A percentile compares a stretch with the other conserved stretches of the same genome.
These are phyloP conservation scores for Furcasterigmium furcatum DNA, from an alignment of 2,329 filamentous ascomycete genomes.

Conservation along the genomic window DNA sequence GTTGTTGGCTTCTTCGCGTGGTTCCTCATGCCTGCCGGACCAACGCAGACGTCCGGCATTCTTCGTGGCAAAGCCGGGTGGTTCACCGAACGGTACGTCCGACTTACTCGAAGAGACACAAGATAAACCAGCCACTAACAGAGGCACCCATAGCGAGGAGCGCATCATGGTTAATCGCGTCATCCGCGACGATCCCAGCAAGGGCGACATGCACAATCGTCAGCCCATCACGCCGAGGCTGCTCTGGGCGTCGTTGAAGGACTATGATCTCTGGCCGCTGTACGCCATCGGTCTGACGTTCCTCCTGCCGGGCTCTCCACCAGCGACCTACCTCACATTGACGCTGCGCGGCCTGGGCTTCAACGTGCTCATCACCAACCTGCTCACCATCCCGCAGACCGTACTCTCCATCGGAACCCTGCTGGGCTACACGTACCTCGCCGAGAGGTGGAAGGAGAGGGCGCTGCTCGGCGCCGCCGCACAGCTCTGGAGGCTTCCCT, in stretches of 20 bases:
- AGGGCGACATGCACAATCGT: constrained; percentile 60
- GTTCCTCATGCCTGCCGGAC: constrained; percentile 51
- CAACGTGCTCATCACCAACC: constrained; percentile 57
- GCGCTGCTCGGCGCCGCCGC: constrained; percentile 38
- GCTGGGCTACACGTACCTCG: constrained; percentile 39
- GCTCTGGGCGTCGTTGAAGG: constrained; percentile 48
- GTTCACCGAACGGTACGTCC: constrained; percentile 48
- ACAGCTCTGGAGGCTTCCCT: constrained; percentile 59
- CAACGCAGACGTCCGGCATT: constrained; percentile 49
- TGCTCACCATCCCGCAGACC: constrained; percentile 56
- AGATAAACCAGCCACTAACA: too few relatives aligned
- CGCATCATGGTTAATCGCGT: constrained; percentile 58
- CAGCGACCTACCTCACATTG: constrained; percentile 55
- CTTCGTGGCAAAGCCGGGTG: constrained; percentile 52
- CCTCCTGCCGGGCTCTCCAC: constrained; percentile 48
- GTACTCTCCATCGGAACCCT: constrained; percentile 22
- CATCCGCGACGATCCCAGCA: too few relatives aligned
- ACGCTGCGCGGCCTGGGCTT: constrained; percentile 56
- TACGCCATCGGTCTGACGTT: constrained; percentile 51
- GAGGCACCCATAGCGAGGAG: constrained; percentile 44
- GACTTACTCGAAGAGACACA: background rate
- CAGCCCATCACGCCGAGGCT: constrained; percentile 47
- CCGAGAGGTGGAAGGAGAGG: constrained; percentile 45
- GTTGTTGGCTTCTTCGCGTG: constrained; percentile 50
- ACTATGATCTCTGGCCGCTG: constrained; percentile 45